Evolutionary conservation across 1,139 yeast genomes (phyloP), one percentile per base, ranked within the genome.

Genomic region (Geotrichum australiense): DNA sequence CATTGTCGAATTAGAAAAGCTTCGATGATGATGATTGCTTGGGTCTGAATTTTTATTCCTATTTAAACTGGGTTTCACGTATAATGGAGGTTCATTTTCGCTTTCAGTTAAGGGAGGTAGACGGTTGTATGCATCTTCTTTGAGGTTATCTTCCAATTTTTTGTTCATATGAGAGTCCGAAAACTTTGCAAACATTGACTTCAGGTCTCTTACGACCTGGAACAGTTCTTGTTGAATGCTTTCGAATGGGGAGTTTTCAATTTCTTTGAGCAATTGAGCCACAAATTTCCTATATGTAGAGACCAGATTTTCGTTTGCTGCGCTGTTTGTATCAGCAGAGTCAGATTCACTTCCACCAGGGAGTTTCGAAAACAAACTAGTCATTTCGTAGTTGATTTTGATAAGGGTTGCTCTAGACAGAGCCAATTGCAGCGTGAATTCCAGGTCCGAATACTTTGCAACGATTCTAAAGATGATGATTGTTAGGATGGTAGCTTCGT

Each of bases 151-250:
- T 31, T 32, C 42, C 21, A 45, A 38, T 18, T 48, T 45, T 38
- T 38, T 41, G 10, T 33, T 10, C 42, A 37, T 37, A 28, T 42
- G 38, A 8, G 41, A 35, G 18, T 45, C 50, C 20, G 58, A 52
- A 44, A 53, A 61, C 41, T 53, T 54, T 27, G 48, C 36, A 48
- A 61, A 62, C 66, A 62, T 62, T 15, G 53, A 51, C 39, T 57
- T 56, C 27, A 62, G 49, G 37, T 62, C 66, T 10, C 54, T 50
- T 15, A 61, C 64, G 5, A 61, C 58, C 43, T 59, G 64, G 49
- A 60, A 58, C 48, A 61, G 52, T 39, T 62, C 65, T 46, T 57
- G 59, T 37, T 59, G 61, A n/a, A 56, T 61, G 8, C 56, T 53
- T 30, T 56, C 61, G 32, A 53, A 51, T 5, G 62, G 58, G 3